Base-by-base conservation (phyloP, 371 early-diverging fungal genomes). In the Mortierella sp. region DNA sequence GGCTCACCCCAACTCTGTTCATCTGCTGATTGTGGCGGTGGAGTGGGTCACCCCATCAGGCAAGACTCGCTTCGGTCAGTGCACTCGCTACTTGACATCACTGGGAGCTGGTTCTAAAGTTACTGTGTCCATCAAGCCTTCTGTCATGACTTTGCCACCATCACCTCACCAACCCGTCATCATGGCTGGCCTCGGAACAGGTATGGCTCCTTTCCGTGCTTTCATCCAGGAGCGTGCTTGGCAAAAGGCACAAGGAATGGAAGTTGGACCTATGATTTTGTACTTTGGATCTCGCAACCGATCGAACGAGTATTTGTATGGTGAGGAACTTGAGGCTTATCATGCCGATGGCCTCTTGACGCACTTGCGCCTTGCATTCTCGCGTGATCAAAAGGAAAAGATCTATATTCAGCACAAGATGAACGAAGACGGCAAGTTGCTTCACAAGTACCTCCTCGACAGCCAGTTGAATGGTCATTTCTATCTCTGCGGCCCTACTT, bases 141-240 rank as follows among this genome's bases (percentile, higher is more conserved):
- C 96, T 1, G 96, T 97, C 36, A 97, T 97, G 97, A 96, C 95
- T 84, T 85, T 97, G 65, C 97, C 97, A 59, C 91, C 93, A 48
- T 86, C 89, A 47, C 93, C 93, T 71, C 82, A 84, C 59, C 93
- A 94, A 73, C 98, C 98, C 59, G 94, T 97, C 32, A 93, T 97
- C 81, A 97, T 97, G 96, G 94, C 97, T 58, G 98, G 98, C 76
- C 90, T 97, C 45, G 97, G 97, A 78, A 97, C 98, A 8, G 98
- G 98, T 74, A 97, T 97, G 96, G 98, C 98, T 21, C 98, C 98
- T 43, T 97, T 97, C 94, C 93, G 96, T 70, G 97, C 97, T 2
- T 97, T 97, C 71, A 94, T 97, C 81, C 94, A 97, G 85, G 97
- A 97, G 84, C 93, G 97, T 71, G 90, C 92, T 11, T 86, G 92